Percentiles rank a stretch among this genome's conserved stretches.
These are phyloP conservation scores for Chlorella sp. DNA, from an alignment of 139 green algal species.

Conservation along the genomic window DNA sequence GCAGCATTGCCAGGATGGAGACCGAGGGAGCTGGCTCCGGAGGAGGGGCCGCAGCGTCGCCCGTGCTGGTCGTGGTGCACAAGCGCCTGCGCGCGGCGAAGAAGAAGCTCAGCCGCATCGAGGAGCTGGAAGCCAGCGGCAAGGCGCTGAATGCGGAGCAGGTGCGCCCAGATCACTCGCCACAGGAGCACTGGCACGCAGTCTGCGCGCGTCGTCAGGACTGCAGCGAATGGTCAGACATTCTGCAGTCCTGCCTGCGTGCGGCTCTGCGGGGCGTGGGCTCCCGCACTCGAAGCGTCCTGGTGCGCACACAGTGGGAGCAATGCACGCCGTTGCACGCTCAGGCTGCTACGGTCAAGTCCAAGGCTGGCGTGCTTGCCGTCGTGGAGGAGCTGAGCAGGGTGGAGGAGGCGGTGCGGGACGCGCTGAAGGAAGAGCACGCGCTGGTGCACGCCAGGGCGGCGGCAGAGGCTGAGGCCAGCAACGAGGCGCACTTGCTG, in stretches of 20 bases:
- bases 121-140: slow-evolving; percentile 2
- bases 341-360: background rate
- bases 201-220: too few species aligned
- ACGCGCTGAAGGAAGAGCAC: slow-evolving; percentile 12
- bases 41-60: background rate
- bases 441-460: background rate
- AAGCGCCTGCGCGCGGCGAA: background rate
- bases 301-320: too few species aligned
- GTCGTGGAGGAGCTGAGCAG: slow-evolving; percentile 24
- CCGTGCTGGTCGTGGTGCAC: background rate
- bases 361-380: slow-evolving; percentile 12
- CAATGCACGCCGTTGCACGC: too few species aligned
- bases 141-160: slow-evolving; percentile 1
- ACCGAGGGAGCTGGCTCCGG: background rate
- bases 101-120: background rate
- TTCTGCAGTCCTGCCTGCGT: too few species aligned
- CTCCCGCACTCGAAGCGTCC: too few species aligned
- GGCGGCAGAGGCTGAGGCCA: background rate
- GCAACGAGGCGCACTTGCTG: background rate
- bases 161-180: too few species aligned
- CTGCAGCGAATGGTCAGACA: too few species aligned
- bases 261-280: too few species aligned
- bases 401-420: slow-evolving; percentile 1
- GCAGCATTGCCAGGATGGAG: too few species aligned
- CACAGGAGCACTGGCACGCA: too few species aligned